phyloP scores from a whole-genome alignment of 495 filamentous ascomycete species.

The Mycothermus thermophilus region DNA sequence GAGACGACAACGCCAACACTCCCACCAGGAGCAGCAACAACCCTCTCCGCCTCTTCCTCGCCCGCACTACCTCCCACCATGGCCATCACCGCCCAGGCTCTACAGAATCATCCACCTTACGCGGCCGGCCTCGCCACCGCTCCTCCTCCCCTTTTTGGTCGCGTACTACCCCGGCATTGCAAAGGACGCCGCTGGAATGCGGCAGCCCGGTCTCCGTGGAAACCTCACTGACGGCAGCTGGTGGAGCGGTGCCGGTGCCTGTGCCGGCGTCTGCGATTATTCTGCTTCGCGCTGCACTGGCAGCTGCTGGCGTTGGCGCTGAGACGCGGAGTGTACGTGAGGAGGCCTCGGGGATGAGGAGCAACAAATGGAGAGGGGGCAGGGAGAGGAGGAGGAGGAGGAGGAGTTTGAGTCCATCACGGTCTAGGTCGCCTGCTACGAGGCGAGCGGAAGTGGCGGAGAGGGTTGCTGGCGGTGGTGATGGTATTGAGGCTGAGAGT shows the following conservation, averaged over 20 bases:
- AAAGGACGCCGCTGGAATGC: too few relatives aligned
- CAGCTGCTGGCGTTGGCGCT: too few relatives aligned
- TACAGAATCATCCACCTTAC: slow-evolving; percentile 24
- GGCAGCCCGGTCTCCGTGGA: too few relatives aligned
- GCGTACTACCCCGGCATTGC: not conserved
- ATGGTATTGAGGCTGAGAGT: not conserved
- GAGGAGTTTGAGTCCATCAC: slow-evolving; percentile 10
- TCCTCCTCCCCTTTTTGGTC: slow-evolving; percentile 22
- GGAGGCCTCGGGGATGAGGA: not conserved
- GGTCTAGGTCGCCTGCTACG: slow-evolving; percentile 6
- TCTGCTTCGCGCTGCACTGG: too few relatives aligned
- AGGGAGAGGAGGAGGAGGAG: not conserved
- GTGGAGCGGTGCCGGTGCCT: too few relatives aligned
- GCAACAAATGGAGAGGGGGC: not conserved
- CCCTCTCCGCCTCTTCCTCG: too few relatives aligned
- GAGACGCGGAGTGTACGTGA: not conserved
- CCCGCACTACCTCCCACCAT: slow-evolving; percentile 7
- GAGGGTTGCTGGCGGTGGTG: not conserved
- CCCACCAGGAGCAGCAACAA: too few relatives aligned
- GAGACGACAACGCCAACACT: too few relatives aligned
- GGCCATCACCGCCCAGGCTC: slow-evolving; percentile 14
- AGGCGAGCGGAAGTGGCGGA: too few relatives aligned
- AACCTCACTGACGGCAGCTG: too few relatives aligned
- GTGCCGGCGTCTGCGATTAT: too few relatives aligned
- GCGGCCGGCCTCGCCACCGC: slow-evolving; percentile 26